A percentile compares a stretch with the other conserved stretches of the same genome.
Evolutionary conservation across 2,329 filamentous ascomycete species (phyloP).

Genomic region (Sporothrix pallida): DNA sequence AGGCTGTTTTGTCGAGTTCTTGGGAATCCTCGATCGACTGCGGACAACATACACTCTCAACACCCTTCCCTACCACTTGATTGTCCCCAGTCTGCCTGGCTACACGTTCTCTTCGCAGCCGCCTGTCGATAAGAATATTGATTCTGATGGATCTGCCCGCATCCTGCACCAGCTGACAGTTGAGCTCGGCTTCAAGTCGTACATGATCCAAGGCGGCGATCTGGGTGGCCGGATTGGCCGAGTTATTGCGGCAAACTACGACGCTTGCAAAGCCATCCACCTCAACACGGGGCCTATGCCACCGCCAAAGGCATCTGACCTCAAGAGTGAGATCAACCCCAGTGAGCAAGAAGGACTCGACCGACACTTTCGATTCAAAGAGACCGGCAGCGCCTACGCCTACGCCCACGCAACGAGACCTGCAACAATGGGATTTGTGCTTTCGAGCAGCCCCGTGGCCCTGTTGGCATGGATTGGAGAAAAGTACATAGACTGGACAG

Average conservation of each 20-base stretch:
- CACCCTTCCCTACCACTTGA: neutral
- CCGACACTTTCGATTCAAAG: neutral
- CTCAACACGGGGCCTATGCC: constrained; percentile 5
- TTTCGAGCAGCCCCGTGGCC: neutral
- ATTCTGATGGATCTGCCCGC: neutral
- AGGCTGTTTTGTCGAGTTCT: constrained; percentile 8
- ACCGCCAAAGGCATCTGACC: neutral
- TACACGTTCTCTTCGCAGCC: constrained; percentile 1
- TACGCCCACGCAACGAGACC: neutral
- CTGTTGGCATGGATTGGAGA: constrained; percentile 8
- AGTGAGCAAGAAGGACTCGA: neutral
- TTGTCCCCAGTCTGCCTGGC: constrained; percentile 15
- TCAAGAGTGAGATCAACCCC: neutral
- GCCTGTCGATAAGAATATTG: neutral
- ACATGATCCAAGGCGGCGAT: constrained; percentile 17
- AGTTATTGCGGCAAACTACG: neutral
- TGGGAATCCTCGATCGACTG: neutral
- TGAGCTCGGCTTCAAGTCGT: neutral
- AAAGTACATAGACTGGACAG: constrained; percentile 14
- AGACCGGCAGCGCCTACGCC: neutral
- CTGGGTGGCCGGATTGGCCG: constrained; percentile 4
- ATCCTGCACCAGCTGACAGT: neutral
- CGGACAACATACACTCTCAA: neutral
- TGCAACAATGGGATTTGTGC: neutral
- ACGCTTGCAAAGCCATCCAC: constrained; percentile 1